These are phyloP conservation scores for Trametes pubescens DNA, from an alignment of 1,284 basidiomycete species.

Conservation along the genomic window DNA sequence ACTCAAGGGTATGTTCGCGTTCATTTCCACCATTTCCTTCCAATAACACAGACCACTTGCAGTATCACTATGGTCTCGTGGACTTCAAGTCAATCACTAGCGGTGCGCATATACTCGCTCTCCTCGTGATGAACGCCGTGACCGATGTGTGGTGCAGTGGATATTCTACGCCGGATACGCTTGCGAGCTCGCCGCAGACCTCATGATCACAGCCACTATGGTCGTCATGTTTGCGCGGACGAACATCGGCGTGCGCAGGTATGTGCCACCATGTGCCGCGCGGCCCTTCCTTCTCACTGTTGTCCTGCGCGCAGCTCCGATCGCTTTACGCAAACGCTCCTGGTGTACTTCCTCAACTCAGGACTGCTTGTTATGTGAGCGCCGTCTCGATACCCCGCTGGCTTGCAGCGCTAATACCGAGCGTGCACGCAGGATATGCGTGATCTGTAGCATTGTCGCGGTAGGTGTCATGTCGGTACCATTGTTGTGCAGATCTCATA, in stretches of 20 bases:
- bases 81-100: neutral
- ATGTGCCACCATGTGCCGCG: neutral
- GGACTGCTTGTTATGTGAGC: conserved; percentile 15
- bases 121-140: too few relatives aligned
- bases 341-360: conserved; percentile 7
- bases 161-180: conserved; percentile 11
- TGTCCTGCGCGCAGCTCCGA: neutral
- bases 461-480: neutral
- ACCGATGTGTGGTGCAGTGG: neutral
- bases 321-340: neutral
- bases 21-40: neutral
- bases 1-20: neutral
- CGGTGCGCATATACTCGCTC: neutral
- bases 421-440: neutral
- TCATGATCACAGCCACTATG: conserved; percentile 3
- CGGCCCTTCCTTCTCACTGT: neutral
- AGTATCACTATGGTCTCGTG: neutral
- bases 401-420: neutral
- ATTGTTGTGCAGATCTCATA: neutral
- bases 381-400: neutral
- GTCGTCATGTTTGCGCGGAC: conserved; percentile 2
- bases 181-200: conserved; percentile 9
- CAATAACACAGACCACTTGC: neutral
- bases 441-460: neutral
- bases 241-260: conserved; percentile 1